A percentile compares a stretch with the other conserved stretches of the same genome.
Evolutionary conservation across 208 protist genomes (phyloP).

Genomic region (Eutreptiella sp.): DNA sequence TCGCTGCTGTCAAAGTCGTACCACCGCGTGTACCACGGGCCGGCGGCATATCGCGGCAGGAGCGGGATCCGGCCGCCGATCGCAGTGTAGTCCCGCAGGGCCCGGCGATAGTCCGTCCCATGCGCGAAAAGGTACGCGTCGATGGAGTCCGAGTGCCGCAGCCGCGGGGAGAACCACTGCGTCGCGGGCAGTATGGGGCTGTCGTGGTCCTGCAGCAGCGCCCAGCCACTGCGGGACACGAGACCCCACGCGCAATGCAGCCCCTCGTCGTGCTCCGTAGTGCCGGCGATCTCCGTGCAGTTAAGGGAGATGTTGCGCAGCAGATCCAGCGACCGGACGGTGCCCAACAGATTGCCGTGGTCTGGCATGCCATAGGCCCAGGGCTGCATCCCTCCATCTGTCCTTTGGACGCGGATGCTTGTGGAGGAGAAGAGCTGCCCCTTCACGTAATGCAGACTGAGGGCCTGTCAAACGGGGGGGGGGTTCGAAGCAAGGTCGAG

Average conservation of each 20-base stretch:
- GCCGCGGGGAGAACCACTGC: not conserved
- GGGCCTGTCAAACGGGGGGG: too few species aligned
- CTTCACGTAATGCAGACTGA: too few species aligned
- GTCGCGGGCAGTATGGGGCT: not conserved
- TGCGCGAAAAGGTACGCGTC: slow-evolving; percentile 38
- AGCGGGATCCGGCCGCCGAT: slow-evolving; percentile 31
- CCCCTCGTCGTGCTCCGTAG: not conserved
- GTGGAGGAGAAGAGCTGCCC: too few species aligned
- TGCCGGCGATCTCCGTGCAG: slow-evolving; percentile 3
- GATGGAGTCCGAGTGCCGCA: not conserved
- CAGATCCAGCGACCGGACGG: slow-evolving; percentile 30
- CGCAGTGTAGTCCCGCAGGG: slow-evolving; percentile 29
- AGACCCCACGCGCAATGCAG: slow-evolving; percentile 33
- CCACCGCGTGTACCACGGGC: slow-evolving; percentile 35
- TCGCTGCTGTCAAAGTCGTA: not conserved
- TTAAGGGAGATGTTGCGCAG: not conserved
- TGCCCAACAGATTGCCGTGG: slow-evolving; percentile 32
- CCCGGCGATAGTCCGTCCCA: slow-evolving; percentile 24
- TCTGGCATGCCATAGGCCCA: slow-evolving; percentile 10
- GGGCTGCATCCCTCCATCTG: not conserved
- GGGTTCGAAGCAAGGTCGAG: too few species aligned
- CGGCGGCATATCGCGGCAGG: slow-evolving; percentile 26
- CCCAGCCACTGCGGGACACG: slow-evolving; percentile 33
- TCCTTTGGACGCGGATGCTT: too few species aligned
- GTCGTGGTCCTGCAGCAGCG: slow-evolving; percentile 27